phyloP scores from a whole-genome alignment of 2,329 filamentous ascomycete species.

The Colletotrichum sp. region DNA sequence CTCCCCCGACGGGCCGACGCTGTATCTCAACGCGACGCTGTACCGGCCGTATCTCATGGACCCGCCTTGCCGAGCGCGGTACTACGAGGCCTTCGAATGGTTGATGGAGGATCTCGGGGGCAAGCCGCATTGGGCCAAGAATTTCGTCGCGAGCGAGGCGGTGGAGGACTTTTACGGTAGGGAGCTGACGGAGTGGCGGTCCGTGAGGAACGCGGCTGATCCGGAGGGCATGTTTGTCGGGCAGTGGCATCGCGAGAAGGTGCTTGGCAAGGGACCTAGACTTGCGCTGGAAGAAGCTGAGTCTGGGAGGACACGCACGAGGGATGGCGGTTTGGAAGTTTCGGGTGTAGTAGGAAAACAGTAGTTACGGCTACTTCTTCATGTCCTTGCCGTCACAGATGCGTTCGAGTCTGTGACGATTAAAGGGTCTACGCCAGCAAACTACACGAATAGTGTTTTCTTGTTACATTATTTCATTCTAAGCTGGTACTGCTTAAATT shows the following conservation, averaged over 20 bases:
- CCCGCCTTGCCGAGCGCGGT: conserved; percentile 75
- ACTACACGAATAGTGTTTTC: not conserved
- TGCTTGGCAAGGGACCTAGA: conserved; percentile 49
- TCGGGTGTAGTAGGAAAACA: not conserved
- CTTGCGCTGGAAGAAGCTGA: conserved; percentile 43
- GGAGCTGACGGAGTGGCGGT: conserved; percentile 70
- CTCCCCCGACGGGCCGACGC: conserved; percentile 68
- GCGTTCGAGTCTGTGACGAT: not conserved
- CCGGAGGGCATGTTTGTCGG: conserved; percentile 88
- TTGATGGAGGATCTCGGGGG: conserved; percentile 86
- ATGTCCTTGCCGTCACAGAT: not conserved
- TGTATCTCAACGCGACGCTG: conserved; percentile 90
- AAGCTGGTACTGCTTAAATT: not conserved
- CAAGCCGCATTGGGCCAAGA: conserved; percentile 91
- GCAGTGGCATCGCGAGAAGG: conserved; percentile 81
- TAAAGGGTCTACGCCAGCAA: not conserved
- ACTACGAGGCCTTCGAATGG: conserved; percentile 91
- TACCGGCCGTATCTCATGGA: conserved; percentile 83
- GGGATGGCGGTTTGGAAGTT: conserved; percentile 3
- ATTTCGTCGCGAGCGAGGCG: conserved; percentile 68
- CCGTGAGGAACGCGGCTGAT: conserved; percentile 73
- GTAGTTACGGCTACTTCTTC: not conserved
- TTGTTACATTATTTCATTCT: not conserved
- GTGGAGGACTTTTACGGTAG: conserved; percentile 72
- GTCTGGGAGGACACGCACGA: not conserved